Base-by-base conservation (phyloP, 2,329 filamentous ascomycete species). In the Diplocarpon mali region DNA sequence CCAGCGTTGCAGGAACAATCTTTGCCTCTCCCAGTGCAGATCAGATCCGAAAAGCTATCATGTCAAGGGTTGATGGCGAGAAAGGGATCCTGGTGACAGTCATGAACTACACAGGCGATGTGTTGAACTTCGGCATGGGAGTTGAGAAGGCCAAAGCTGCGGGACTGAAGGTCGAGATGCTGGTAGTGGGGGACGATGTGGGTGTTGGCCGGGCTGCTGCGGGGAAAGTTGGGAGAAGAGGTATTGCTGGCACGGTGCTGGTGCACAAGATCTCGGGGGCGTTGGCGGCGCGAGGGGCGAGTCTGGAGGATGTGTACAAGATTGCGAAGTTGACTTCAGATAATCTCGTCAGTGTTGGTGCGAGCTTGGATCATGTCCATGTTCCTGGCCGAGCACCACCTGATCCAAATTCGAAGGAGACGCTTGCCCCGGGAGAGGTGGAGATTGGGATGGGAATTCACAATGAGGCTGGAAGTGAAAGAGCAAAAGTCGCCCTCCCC, bases 81-180 rank as follows among this genome's bases (percentile, higher is more conserved):
- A 75, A 77, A 50, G 90, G 89, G 17, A 83, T 95, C 1, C 64
- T 95, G 34, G 83, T 95, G n/a, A 81, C 89, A 5, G 85, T 94
- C 27, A 95, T 94, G 85, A 95, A 95, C 64, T 94, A 94, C 65
- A 94, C 87, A 1, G 85, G 85, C 31, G 85, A 89, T 62, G 77
- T 95, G 43, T 73, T 95, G 54, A 93, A 95, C 67, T 95, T 95
- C 61, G 89, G 88, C 44, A 83, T 95, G 75, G 89, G 83, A 0
- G 85, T 92, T 8, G 90, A 95, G 65, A 95, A 95, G 68, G 88
- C 88, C 13, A 81, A 83, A 47, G 87, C 87, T 1, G 76, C 78
- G 0, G 89, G 87, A 0, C 65, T 87, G 17, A 67, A 78, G 14
- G 84, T 85, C 0, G 85, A 94, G 62, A 94, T 95, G 83, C 79